Conservation (phyloP, 2,329 filamentous ascomycete genomes). For the Mycosphaerella sp. region DNA sequence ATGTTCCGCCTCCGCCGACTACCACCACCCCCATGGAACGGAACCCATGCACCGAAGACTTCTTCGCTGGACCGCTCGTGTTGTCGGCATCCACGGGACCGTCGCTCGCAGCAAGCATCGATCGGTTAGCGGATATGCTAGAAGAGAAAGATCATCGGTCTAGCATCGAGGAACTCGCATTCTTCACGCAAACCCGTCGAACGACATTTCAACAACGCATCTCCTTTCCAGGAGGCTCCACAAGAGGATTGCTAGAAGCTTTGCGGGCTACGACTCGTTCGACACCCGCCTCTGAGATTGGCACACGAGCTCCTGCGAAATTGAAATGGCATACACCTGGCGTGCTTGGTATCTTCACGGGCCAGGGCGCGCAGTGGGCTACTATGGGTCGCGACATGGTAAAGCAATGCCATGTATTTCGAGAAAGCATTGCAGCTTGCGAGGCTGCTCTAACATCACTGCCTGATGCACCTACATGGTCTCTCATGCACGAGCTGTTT, state of each 20-base stretch:
- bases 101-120: constrained; percentile 14
- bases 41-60: background rate
- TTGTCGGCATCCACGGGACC: constrained; percentile 15
- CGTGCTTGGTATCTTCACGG: constrained; percentile 32
- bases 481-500: constrained; percentile 36
- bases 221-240: constrained; percentile 13
- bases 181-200: constrained; percentile 18
- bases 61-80: constrained; percentile 15
- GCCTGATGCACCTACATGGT: constrained; percentile 24
- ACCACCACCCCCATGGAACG: background rate
- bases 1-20: constrained; percentile 5
- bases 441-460: constrained; percentile 13
- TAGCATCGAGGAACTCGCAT: constrained; percentile 13
- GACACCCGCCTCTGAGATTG: constrained; percentile 9
- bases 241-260: constrained; percentile 5
- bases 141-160: constrained; percentile 5
- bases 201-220: constrained; percentile 16
- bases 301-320: constrained; percentile 12
- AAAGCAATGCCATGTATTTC: constrained; percentile 14
- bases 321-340: constrained; percentile 15
- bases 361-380: constrained; percentile 35
- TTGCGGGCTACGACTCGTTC: constrained; percentile 6
- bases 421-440: constrained; percentile 16
- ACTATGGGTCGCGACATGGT: constrained; percentile 28
- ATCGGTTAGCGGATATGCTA: constrained; percentile 13